Base-by-base conservation (phyloP, 306 rosid species). In the Pachyrhizus erosus region DNA sequence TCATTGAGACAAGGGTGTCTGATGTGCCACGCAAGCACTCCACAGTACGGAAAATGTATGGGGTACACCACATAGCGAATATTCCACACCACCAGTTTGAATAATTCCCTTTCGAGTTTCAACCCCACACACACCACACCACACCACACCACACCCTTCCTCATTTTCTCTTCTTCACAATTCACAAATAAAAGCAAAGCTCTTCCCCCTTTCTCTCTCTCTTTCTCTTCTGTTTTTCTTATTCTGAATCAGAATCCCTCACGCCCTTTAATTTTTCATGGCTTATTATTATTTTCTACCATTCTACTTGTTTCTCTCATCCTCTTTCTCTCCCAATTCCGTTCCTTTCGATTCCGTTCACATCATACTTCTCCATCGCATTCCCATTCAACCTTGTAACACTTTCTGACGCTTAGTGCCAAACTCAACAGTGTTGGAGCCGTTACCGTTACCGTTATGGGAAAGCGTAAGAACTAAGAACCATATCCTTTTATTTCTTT, bases 391-490 rank as follows among this genome's bases (percentile, higher is more conserved):
- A 34, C 27, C 82, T 68, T 83, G 89, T 92, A 54, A 33, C 60
- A 27, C 46, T 45, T 80, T 84, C 80, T 88, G 76, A 87, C 88
- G 33, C 33, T 10, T 5, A 20, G 8, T 23, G 20, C 43, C 20
- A 17, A 17, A 29, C 45, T 17, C 42, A 55, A 45, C 60, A 3
- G 2, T n/a, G 4, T 7, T 58, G 77, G 61, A 82, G 76, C 84
- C 83, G 75, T 81, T 86, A 3, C 84, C 83, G 75, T 81, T 86
- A 3, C 78, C 55, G 39, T 40, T 6, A 94, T 94, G 98, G 97
- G 97, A 80, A 94, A 90, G 87, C 94, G 98, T 94, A 84, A 87
- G 94, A 62, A 7, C 67, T 9, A 3, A 0, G 3, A 78, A 83
- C 76, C 76, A n/a, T 6, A 7, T 10, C 40, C 7, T 34, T 0